Evolutionary conservation across 352 stramenopile species (phyloP).

Genomic region (Elongisporangium anandrum): DNA sequence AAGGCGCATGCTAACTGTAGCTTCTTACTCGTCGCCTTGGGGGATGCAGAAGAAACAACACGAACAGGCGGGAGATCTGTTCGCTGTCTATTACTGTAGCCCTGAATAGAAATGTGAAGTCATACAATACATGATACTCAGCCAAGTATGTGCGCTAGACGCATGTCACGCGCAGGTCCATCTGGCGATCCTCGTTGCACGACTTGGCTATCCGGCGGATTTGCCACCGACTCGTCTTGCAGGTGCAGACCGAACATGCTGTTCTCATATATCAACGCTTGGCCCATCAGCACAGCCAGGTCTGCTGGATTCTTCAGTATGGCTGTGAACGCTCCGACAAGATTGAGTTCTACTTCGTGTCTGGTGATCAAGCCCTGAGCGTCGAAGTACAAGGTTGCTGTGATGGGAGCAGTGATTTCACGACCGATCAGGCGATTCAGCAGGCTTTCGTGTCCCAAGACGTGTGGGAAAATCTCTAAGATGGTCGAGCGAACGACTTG

Average conservation of each 20-base stretch:
- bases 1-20: no score
- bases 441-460: slow-evolving; percentile 21
- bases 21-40: no score
- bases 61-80: no score
- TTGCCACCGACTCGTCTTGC: neutral
- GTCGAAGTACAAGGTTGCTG: slow-evolving; percentile 27
- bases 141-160: neutral
- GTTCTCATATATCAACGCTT: slow-evolving; percentile 15
- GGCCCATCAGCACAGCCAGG: slow-evolving; percentile 15
- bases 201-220: neutral
- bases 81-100: no score
- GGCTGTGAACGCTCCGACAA: slow-evolving; percentile 16
- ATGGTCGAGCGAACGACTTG: slow-evolving; percentile 4
- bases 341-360: slow-evolving; percentile 19
- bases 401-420: slow-evolving; percentile 9
- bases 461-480: slow-evolving; percentile 6
- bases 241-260: slow-evolving; percentile 5
- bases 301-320: slow-evolving; percentile 14
- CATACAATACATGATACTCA: no score
- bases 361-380: slow-evolving; percentile 7
- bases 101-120: no score
- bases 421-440: slow-evolving; percentile 23
- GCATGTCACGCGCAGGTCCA: neutral
- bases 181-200: neutral
- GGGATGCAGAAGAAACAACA: no score